Evolutionary conservation across 805 yeast genomes (phyloP).

Genomic region (Lipomyces anomalus): DNA sequence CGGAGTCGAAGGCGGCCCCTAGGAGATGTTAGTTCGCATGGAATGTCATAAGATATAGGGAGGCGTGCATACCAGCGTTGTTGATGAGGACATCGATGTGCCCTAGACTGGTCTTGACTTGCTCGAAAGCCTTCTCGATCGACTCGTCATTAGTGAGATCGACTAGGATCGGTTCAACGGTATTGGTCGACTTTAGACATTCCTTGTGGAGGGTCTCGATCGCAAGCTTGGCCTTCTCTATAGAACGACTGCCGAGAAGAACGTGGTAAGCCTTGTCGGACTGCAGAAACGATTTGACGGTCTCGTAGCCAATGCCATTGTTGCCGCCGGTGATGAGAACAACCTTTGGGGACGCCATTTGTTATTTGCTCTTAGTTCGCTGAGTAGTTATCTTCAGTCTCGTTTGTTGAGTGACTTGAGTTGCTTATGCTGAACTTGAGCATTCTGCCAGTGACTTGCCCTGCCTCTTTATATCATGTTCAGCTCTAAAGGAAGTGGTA

Average conservation of each 20-base stretch:
- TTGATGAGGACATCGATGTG: neutral
- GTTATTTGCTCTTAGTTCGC: neutral
- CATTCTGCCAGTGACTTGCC: neutral
- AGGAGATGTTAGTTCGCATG: conserved; percentile 2
- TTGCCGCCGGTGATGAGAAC: conserved; percentile 2
- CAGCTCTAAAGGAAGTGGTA: neutral
- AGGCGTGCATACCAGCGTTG: neutral
- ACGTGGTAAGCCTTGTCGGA: neutral
- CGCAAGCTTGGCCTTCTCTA: neutral
- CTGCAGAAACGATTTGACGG: conserved; percentile 1
- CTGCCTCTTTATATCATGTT: neutral
- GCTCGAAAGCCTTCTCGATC: conserved; percentile 1
- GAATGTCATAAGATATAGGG: neutral
- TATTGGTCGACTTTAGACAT: conserved; percentile 1
- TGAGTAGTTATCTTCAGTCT: neutral
- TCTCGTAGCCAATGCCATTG: conserved; percentile 2
- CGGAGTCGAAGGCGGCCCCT: neutral
- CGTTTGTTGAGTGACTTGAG: neutral
- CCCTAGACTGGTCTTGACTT: conserved; percentile 1
- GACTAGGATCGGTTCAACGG: conserved; percentile 1
- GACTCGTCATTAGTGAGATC: conserved; percentile 1
- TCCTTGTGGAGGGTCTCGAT: conserved; percentile 2
- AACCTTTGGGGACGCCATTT: conserved; percentile 1
- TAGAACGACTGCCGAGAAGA: neutral
- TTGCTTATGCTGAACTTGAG: neutral